Percentiles rank a stretch among this genome's conserved stretches.
Conservation (phyloP, 192 early-diverging fungal genomes). For the Oehlia diaphana region DNA sequence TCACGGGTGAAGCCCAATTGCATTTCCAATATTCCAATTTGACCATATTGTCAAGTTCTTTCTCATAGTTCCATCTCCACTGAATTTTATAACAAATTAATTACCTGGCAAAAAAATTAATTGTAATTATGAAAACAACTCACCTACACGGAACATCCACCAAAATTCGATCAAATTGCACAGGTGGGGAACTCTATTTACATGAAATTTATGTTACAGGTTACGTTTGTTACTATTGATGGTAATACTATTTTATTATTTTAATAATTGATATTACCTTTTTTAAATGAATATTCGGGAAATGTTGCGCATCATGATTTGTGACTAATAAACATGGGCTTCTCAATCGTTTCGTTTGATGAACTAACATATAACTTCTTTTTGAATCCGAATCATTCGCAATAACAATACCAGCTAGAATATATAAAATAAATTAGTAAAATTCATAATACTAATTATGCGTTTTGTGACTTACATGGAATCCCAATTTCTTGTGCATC, state of each 20-base stretch:
- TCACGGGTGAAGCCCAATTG: slow-evolving; percentile 77
- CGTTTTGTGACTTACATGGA: slow-evolving; percentile 42
- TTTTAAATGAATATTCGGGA: slow-evolving; percentile 70
- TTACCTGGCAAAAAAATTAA: neutral
- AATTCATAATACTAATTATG: neutral
- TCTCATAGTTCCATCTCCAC: slow-evolving; percentile 95
- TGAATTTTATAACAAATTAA: slow-evolving; percentile 15
- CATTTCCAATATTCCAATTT: slow-evolving; percentile 76
- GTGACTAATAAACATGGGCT: slow-evolving; percentile 92
- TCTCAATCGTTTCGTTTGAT: slow-evolving; percentile 92
- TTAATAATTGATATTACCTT: neutral
- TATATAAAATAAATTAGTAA: neutral
- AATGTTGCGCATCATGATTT: slow-evolving; percentile 91
- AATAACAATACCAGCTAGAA: slow-evolving; percentile 78
- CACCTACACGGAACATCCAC: slow-evolving; percentile 93
- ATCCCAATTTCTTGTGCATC: slow-evolving; percentile 47
- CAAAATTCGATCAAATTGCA: slow-evolving; percentile 96
- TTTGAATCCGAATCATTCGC: slow-evolving; percentile 96
- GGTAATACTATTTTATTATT: neutral
- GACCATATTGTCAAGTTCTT: slow-evolving; percentile 95
- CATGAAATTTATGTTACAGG: neutral
- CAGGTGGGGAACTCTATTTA: slow-evolving; percentile 17
- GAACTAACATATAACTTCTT: slow-evolving; percentile 90
- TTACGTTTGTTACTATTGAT: neutral
- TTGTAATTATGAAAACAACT: neutral